Base-by-base conservation (phyloP, 331 rosid genomes). In the Quercus tomentella region DNA sequence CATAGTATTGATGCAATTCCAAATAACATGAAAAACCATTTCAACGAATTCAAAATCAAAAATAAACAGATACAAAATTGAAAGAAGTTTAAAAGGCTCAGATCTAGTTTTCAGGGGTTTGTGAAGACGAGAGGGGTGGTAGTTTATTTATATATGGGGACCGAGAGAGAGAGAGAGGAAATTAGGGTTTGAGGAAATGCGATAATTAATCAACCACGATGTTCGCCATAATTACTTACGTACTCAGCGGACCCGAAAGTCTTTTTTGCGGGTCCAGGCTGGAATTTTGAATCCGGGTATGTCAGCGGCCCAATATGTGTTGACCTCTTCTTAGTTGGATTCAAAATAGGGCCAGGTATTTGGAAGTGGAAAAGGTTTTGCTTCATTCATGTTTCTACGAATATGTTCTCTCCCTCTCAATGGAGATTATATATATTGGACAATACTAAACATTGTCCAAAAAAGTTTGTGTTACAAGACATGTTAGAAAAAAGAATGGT, bases 1-100 rank as follows among this genome's bases (percentile, higher is more conserved):
- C 85, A 78, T 78, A 82, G 86, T 60, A 2, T 16, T 28, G 85
- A 88, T 90, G 94, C 94, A 7, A 11, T 4, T 1, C 23, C 23
- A 10, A 5, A 1, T 0, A 70, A 17, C 49, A 2, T n/a, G 2
- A 28, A 43, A 66, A 1, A 20, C 0, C 18, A 35, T 26, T 7
- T 26, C 18, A 54, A 49, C 25, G 0, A 41, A 41, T 41, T 41
- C 45, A 41, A 9, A 2, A 41, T 37, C 12, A 21, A 0, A 26
- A 0, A 12, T 16, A 20, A 3, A 16, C 4, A 73, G 18, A 7
- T 12, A 63, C 17, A 0, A 67, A 0, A 9, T n/a, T 5, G 22
- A 18, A 35, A 20, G 58, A 21, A 3, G 26, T 8, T 2, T 37
- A 18, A 35, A 5, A 20, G 52, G 49, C 52, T 67, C 6, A 28